A percentile compares a stretch with the other conserved stretches of the same genome.
phyloP scores from a whole-genome alignment of 305 asterid genomes.

The Caryopteris hybrid region DNA sequence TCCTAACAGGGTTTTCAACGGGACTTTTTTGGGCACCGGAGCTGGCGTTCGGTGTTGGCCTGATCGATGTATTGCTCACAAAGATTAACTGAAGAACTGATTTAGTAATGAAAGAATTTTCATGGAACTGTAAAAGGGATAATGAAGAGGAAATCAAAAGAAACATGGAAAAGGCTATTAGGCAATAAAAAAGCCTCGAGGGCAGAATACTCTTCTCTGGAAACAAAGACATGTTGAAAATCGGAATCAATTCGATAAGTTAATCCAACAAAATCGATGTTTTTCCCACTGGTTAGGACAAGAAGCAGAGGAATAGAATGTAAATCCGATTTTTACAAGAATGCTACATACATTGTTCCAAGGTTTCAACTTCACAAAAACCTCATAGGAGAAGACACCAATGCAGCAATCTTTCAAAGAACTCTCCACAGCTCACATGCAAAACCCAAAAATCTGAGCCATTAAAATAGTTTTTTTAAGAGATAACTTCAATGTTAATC shows the following conservation, averaged over 20 bases:
- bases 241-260: not conserved
- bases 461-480: not conserved
- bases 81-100: conserved; percentile 38
- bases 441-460: conserved; percentile 5
- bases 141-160: conserved; percentile 51
- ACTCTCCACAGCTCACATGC: not conserved
- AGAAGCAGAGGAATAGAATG: not conserved
- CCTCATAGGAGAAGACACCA: not conserved
- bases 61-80: conserved; percentile 29
- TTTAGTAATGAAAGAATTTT: conserved; percentile 29
- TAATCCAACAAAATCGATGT: not conserved
- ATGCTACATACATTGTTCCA: not conserved
- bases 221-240: conserved; percentile 33
- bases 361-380: conserved; percentile 1
- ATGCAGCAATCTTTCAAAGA: not conserved
- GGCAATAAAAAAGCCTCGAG: conserved; percentile 49
- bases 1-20: not conserved
- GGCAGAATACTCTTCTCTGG: conserved; percentile 52
- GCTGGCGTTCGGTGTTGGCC: conserved; percentile 9
- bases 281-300: not conserved
- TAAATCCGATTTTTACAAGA: not conserved
- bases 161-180: conserved; percentile 46
- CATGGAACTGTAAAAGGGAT: conserved; percentile 43
- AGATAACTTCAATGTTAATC: not conserved
- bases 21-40: not conserved